Evolutionary conservation across 176 grass and related monocot species (phyloP).

Genomic region (Eragrostis nindensis): DNA sequence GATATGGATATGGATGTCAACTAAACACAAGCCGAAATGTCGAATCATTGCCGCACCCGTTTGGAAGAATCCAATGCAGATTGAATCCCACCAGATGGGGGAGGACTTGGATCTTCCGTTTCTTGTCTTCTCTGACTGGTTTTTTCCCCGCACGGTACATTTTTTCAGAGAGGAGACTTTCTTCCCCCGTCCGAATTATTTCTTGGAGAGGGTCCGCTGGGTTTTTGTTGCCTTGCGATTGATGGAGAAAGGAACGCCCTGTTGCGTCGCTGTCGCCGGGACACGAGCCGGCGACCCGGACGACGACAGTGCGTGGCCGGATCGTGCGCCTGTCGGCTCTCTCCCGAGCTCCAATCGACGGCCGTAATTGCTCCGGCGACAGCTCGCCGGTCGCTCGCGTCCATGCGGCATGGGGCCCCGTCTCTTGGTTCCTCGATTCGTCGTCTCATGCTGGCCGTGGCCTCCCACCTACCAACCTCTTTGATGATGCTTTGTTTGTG

Average conservation of each 20-base stretch:
- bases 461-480: neutral
- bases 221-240: constrained; percentile 19
- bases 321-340: neutral
- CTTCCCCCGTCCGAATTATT: neutral
- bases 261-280: constrained; percentile 13
- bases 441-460: neutral
- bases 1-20: neutral
- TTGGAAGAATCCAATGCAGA: neutral
- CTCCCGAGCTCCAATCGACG: neutral
- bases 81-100: neutral
- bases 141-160: too few relatives aligned
- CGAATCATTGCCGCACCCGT: neutral
- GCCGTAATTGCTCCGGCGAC: constrained; percentile 5
- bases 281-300: neutral
- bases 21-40: neutral
- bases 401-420: neutral
- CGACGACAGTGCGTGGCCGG: neutral
- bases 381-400: constrained; percentile 12
- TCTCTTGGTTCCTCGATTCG: neutral
- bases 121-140: neutral
- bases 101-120: neutral
- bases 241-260: neutral
- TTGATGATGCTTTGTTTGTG: neutral
- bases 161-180: neutral
- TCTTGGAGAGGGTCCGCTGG: neutral